Percentiles rank a stretch among this genome's conserved stretches.
phyloP scores from a whole-genome alignment of 2,329 filamentous ascomycete species.

The Aspergillus sp. region DNA sequence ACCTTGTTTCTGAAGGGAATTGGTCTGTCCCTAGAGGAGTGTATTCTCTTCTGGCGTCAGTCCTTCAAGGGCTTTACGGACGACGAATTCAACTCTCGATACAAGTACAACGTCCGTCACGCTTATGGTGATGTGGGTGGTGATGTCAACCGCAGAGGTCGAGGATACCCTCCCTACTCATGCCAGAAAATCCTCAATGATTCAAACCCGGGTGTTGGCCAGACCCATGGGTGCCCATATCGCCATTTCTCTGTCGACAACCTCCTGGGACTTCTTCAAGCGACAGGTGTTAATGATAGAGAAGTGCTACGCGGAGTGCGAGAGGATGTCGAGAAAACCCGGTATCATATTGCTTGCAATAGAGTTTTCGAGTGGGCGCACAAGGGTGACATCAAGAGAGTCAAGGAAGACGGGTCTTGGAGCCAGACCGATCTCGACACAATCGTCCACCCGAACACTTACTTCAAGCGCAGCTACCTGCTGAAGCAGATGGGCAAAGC shows the following conservation, averaged over 20 bases:
- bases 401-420: slow-evolving; percentile 70
- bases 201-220: slow-evolving; percentile 76
- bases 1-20: slow-evolving; percentile 95
- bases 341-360: slow-evolving; percentile 95
- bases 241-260: slow-evolving; percentile 89
- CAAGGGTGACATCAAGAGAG: slow-evolving; percentile 70
- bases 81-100: slow-evolving; percentile 95
- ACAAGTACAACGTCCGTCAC: slow-evolving; percentile 96
- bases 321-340: slow-evolving; percentile 82
- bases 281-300: slow-evolving; percentile 73
- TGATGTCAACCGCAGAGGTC: slow-evolving; percentile 77
- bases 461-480: slow-evolving; percentile 91
- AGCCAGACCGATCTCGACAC: slow-evolving; percentile 78
- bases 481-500: slow-evolving; percentile 69
- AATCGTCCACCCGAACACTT: slow-evolving; percentile 95
- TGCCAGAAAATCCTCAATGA: slow-evolving; percentile 95
- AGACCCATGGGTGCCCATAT: slow-evolving; percentile 95
- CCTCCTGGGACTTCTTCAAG: slow-evolving; percentile 68
- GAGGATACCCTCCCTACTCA: slow-evolving; percentile 85
- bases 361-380: slow-evolving; percentile 88
- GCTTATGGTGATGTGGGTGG: slow-evolving; percentile 91
- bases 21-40: slow-evolving; percentile 86
- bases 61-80: slow-evolving; percentile 83
- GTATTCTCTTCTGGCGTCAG: slow-evolving; percentile 83
- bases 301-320: slow-evolving; percentile 74